Evolutionary conservation across 73 alveolate species (phyloP).

Genomic region (Tetrahymena elliotti): DNA sequence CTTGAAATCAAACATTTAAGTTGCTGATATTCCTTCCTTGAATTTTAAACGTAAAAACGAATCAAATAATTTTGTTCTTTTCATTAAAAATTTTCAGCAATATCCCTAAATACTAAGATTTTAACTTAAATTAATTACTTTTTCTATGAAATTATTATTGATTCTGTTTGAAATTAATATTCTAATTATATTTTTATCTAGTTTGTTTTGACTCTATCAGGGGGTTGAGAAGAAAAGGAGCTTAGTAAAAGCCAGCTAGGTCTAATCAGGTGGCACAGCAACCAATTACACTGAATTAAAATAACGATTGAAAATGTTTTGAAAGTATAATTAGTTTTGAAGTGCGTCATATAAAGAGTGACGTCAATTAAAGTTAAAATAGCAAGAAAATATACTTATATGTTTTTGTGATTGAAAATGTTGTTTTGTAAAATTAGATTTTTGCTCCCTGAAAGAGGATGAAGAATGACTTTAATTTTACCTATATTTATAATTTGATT

Average conservation of each 20-base stretch:
- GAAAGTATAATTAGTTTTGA: neutral
- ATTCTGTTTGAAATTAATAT: too few species aligned
- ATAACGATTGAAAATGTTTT: neutral
- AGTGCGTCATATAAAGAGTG: neutral
- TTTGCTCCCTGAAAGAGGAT: neutral
- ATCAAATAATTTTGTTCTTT: neutral
- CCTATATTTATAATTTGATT: neutral
- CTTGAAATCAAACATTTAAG: neutral
- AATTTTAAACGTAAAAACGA: neutral
- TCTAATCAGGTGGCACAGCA: neutral
- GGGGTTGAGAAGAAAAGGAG: neutral
- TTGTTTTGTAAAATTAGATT: neutral
- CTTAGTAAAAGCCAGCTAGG: neutral
- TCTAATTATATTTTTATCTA: neutral
- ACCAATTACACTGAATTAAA: neutral
- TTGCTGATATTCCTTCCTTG: neutral
- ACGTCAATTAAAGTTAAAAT: neutral
- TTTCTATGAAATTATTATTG: too few species aligned
- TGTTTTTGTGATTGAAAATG: neutral
- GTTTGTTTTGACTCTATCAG: neutral
- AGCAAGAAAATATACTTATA: neutral
- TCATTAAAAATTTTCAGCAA: neutral
- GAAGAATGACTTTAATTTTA: neutral
- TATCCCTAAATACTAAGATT: neutral
- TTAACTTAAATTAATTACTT: too few species aligned